Conservation (phyloP, 2,329 filamentous ascomycete genomes). For the Harringtonia lauricola region DNA sequence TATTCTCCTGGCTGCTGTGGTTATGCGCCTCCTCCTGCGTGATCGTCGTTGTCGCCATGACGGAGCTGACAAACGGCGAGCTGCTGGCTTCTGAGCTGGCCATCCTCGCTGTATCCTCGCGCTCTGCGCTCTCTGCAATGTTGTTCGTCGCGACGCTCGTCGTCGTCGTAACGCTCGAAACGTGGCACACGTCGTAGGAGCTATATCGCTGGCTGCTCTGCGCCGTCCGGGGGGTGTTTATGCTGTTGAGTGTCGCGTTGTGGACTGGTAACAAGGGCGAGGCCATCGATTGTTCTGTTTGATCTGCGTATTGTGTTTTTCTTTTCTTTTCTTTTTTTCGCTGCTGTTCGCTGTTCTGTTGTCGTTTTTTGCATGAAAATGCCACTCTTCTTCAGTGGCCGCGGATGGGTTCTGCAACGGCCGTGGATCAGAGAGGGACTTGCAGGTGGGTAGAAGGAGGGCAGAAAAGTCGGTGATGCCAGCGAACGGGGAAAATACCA, state of each 20-base stretch:
- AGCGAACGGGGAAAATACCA: background rate
- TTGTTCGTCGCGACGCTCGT: background rate
- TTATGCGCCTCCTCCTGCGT: background rate
- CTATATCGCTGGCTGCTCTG: conserved; percentile 18
- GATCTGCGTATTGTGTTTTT: background rate
- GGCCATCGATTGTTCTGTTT: conserved; percentile 18
- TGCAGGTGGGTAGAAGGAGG: background rate
- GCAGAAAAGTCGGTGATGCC: conserved; percentile 1
- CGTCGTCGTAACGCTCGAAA: conserved; percentile 11
- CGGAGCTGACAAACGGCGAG: conserved; percentile 20
- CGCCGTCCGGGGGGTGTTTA: conserved; percentile 21
- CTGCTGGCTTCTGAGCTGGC: conserved; percentile 12
- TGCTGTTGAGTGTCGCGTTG: conserved; percentile 25
- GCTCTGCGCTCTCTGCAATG: background rate
- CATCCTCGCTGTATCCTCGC: background rate
- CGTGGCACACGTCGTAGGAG: conserved; percentile 19
- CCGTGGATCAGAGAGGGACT: no score
- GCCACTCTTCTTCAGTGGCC: no score
- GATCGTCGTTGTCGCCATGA: conserved; percentile 18
- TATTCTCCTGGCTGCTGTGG: conserved; percentile 29
- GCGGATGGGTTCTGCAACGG: no score
- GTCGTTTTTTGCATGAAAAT: no score
- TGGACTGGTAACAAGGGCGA: conserved; percentile 28
- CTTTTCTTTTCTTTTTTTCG: conserved; percentile 5
- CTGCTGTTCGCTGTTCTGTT: conserved; percentile 6